Evolutionary conservation across 495 filamentous ascomycete genomes (phyloP), one percentile per base, ranked within the genome.

Genomic region (Podospora tetraspora): DNA sequence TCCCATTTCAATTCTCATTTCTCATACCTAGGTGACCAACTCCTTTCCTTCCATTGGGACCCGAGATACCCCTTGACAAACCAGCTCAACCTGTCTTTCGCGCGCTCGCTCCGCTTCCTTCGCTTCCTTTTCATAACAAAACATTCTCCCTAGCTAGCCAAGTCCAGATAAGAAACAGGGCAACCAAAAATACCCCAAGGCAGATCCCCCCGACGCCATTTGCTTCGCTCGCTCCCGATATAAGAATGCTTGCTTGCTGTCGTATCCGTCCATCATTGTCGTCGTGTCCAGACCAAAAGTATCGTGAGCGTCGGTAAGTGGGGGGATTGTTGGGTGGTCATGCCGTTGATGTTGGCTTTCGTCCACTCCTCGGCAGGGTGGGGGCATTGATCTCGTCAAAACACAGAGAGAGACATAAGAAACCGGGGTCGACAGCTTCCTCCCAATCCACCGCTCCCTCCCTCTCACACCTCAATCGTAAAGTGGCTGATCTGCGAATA

Each of bases 401-500:
- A 60, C 59, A 52, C 43, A 52, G 16, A 52, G 13, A 43, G 16
- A 52, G 43, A 52, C 43, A 52, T 52, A 52, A n/a, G 52, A 62
- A 59, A 25, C 52, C 23, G 13, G 16, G 24, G 43, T 52, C 8
- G 22, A 9, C 19, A 21, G 27, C 59, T n/a, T 63, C 12, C 32
- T 11, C 12, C 10, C 30, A 25, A 25, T 19, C 30, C 25, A 62
- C 61, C 10, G 24, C 61, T 19, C 34, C 29, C 21, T 8, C 16
- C 19, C n/a, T 16, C 57, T 75, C 77, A 89, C 52, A 89, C 85
- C 73, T 89, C 87, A 68, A 89, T 88, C 16, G 79, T 84, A 67
- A 90, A 90, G 73, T 89, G 86, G 70, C 85, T 87, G 72, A 90
- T 90, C 72, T 90, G 87, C 61, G 85, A 87, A 68, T 89, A 90